These are phyloP conservation scores for Alliaria petiolata DNA, from an alignment of 345 rosid genomes.

Conservation along the genomic window DNA sequence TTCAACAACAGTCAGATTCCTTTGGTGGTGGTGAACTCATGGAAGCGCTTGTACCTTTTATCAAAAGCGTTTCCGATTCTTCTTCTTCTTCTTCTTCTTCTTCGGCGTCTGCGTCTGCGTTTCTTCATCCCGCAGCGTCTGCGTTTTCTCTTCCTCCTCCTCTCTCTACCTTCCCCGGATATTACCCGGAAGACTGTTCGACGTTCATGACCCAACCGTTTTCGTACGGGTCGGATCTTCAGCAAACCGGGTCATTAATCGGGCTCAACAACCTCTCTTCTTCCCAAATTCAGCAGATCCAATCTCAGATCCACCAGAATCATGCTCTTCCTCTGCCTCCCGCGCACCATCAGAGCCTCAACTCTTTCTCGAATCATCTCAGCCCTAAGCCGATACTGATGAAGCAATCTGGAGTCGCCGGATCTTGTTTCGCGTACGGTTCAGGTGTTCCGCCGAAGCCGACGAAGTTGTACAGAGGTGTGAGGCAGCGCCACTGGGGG, in stretches of 20 bases:
- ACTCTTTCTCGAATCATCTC: slow-evolving; percentile 24
- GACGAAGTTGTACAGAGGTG: slow-evolving; percentile 79
- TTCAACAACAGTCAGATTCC: slow-evolving; percentile 39
- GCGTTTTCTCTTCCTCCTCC: slow-evolving; percentile 16
- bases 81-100: too few species aligned
- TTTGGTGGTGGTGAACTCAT: slow-evolving; percentile 66
- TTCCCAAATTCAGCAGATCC: slow-evolving; percentile 62
- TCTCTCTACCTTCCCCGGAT: slow-evolving; percentile 16
- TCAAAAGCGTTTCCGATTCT: slow-evolving; percentile 53
- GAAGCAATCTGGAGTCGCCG: slow-evolving; percentile 48
- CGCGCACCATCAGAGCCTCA: not conserved
- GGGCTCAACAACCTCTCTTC: slow-evolving; percentile 60
- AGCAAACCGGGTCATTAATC: slow-evolving; percentile 40
- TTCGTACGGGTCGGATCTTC: slow-evolving; percentile 41
- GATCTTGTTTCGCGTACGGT: slow-evolving; percentile 16
- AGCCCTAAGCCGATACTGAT: slow-evolving; percentile 52
- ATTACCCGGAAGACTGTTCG: slow-evolving; percentile 36
- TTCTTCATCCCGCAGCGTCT: slow-evolving; percentile 22
- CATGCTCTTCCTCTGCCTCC: slow-evolving; percentile 7
- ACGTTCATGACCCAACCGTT: slow-evolving; percentile 36
- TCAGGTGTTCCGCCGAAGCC: slow-evolving; percentile 41
- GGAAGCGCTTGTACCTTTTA: slow-evolving; percentile 95
- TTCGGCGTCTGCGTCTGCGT: slow-evolving; percentile 10
- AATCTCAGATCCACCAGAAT: slow-evolving; percentile 38
- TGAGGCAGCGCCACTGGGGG: slow-evolving; percentile 96